phyloP scores from a whole-genome alignment of 768 basidiomycete species.

The Suillus subluteus region DNA sequence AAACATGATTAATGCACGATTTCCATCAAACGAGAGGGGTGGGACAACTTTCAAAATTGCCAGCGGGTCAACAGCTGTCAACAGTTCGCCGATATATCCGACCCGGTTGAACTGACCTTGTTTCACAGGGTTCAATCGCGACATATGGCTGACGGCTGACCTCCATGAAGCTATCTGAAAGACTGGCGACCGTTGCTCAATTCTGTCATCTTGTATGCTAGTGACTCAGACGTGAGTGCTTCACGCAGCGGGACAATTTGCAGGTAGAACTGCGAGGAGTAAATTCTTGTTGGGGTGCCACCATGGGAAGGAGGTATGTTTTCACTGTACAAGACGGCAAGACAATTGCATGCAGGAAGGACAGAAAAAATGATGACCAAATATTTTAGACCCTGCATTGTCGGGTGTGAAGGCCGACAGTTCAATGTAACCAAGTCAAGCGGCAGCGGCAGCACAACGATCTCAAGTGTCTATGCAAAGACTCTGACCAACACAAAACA shows the following conservation, averaged over 20 bases:
- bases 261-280: background rate
- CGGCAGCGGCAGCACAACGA: no score
- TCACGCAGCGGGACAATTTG: background rate
- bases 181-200: background rate
- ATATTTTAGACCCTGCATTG: no score
- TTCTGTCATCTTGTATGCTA: background rate
- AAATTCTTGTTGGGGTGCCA: background rate
- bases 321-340: background rate
- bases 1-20: background rate
- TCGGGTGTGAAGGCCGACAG: background rate
- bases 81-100: no score
- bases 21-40: background rate
- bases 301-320: background rate
- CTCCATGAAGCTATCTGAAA: background rate
- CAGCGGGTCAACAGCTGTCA: no score
- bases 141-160: no score
- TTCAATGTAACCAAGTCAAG: background rate
- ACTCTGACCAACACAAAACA: background rate
- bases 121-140: no score
- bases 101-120: no score
- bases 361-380: no score
- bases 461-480: background rate
- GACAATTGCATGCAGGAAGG: no score
- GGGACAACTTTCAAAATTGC: no score
- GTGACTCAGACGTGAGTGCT: background rate